Conservation (phyloP, 1,139 yeast genomes). For the Hansenula lynferdii region DNA sequence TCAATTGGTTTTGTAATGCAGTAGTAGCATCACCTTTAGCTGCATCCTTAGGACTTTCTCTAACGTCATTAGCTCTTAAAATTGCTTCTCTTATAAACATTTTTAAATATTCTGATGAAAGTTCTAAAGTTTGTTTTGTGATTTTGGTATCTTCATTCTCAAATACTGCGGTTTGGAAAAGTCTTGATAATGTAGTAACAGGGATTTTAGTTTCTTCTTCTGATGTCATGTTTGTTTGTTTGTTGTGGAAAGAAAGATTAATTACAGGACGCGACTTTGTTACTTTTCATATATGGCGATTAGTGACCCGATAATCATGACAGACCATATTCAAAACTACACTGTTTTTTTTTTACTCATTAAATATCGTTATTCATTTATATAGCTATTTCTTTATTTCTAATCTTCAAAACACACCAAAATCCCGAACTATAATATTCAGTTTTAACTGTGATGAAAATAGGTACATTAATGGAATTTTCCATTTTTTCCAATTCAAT, state of each 20-base stretch:
- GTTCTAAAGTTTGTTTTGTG: constrained; percentile 42
- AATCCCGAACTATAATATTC: constrained; percentile 12
- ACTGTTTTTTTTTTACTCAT: too few species aligned
- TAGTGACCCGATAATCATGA: background rate
- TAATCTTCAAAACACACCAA: constrained; percentile 13
- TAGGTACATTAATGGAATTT: constrained; percentile 8
- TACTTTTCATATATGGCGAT: background rate
- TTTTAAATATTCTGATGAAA: constrained; percentile 52
- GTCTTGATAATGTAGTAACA: constrained; percentile 45
- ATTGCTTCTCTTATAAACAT: constrained; percentile 63
- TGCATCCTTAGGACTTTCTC: constrained; percentile 22
- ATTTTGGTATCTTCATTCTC: constrained; percentile 43
- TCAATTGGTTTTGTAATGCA: constrained; percentile 20
- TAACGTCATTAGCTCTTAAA: constrained; percentile 50
- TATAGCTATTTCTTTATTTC: background rate
- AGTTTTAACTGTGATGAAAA: constrained; percentile 13
- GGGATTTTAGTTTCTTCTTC: constrained; percentile 27
- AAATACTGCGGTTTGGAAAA: constrained; percentile 51
- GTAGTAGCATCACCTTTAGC: constrained; percentile 33
- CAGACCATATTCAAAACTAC: background rate
- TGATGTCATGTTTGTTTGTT: background rate
- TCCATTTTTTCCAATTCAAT: constrained; percentile 1
- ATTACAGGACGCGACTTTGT: background rate
- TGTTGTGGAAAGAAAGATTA: background rate
- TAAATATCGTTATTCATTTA: too few species aligned